A percentile compares a stretch with the other conserved stretches of the same genome.
phyloP scores from a whole-genome alignment of 2,329 filamentous ascomycete species.

The Colletotrichum australisinense region DNA sequence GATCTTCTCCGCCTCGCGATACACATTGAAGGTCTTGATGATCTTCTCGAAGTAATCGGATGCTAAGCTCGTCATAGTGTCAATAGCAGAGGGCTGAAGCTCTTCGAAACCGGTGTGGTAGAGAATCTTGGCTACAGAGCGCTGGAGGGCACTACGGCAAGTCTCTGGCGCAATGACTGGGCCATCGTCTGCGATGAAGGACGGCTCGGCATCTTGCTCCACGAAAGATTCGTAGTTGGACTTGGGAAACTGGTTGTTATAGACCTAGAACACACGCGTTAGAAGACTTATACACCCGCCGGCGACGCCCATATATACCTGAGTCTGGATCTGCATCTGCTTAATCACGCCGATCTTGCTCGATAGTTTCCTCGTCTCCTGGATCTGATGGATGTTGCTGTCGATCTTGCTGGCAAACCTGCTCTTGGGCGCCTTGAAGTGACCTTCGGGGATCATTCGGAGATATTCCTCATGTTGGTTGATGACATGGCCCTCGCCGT shows the following conservation, averaged over 20 bases:
- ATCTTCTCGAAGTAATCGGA: conserved; percentile 91
- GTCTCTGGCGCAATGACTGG: conserved; percentile 87
- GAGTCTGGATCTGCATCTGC: conserved; percentile 98
- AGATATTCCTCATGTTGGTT: conserved; percentile 90
- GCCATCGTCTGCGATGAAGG: conserved; percentile 89
- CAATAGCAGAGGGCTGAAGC: conserved; percentile 92
- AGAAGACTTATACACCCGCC: background rate
- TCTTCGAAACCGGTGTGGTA: conserved; percentile 98
- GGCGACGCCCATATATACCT: conserved; percentile 66
- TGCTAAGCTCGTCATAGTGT: conserved; percentile 89
- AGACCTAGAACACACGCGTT: conserved; percentile 71
- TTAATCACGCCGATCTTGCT: conserved; percentile 98
- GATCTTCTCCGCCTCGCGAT: conserved; percentile 85
- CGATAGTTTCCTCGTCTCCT: conserved; percentile 95
- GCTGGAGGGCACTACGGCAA: conserved; percentile 85
- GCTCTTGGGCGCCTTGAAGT: conserved; percentile 81
- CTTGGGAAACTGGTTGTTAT: conserved; percentile 98
- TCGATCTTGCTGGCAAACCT: conserved; percentile 84
- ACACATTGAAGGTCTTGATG: conserved; percentile 81
- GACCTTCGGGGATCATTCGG: conserved; percentile 78
- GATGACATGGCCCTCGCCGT: conserved; percentile 88
- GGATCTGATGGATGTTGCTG: conserved; percentile 92
- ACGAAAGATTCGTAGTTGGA: conserved; percentile 91
- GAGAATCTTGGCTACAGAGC: conserved; percentile 93
- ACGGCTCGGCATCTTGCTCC: conserved; percentile 87